These are phyloP conservation scores for Cordyceps cicadae DNA, from an alignment of 2,329 filamentous ascomycete genomes.

Conservation along the genomic window DNA sequence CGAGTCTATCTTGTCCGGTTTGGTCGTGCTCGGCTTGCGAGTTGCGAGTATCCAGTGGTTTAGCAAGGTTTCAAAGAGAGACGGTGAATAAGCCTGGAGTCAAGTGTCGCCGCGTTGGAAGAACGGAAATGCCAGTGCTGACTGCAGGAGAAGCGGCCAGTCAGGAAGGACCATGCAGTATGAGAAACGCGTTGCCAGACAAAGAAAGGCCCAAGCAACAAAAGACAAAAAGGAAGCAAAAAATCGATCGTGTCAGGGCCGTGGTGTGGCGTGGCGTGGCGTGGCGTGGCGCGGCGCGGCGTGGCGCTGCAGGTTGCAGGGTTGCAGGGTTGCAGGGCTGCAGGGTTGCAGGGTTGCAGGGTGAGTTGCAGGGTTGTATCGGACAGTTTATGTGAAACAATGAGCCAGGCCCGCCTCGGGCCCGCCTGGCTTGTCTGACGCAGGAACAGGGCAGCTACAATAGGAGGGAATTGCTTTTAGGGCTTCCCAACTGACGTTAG, in stretches of 20 bases:
- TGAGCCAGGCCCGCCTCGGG: neutral
- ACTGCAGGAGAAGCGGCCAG: neutral
- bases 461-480: neutral
- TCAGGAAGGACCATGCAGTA: neutral
- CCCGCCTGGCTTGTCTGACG: slow-evolving; percentile 7
- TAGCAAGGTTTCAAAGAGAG: neutral
- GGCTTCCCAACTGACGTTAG: too few species aligned
- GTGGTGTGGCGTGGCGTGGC: neutral
- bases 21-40: neutral
- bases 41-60: neutral
- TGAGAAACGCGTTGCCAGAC: neutral
- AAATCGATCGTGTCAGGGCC: slow-evolving; percentile 2
- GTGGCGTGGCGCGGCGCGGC: neutral
- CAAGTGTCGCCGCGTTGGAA: neutral
- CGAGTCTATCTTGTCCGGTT: neutral
- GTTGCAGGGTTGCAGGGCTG: neutral
- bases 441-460: neutral
- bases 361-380: neutral
- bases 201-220: neutral
- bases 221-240: neutral
- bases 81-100: neutral
- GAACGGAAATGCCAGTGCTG: neutral
- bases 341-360: neutral
- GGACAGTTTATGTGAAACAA: slow-evolving; percentile 10
- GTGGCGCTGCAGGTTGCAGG: neutral